Conservation (phyloP, 1,284 basidiomycete species). For the Athelia sp. region DNA sequence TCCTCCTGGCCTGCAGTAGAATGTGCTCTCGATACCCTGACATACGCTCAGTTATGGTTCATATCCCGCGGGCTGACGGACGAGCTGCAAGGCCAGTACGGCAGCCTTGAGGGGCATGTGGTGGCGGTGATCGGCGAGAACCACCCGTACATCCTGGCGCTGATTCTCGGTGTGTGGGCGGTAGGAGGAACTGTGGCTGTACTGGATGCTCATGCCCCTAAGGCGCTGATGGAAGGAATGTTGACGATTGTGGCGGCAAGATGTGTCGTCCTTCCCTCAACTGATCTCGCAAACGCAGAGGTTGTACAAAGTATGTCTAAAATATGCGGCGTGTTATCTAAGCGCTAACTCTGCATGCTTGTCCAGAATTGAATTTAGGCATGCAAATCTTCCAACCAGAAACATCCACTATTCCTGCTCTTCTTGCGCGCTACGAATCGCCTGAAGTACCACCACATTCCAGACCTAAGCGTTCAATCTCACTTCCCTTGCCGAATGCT, state of each 20-base stretch:
- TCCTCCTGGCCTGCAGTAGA: too few species aligned
- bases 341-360: conserved; percentile 16
- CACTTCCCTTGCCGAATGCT: conserved; percentile 12
- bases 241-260: conserved; percentile 22
- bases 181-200: conserved; percentile 25
- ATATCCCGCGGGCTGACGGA: too few species aligned
- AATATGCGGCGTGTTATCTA: conserved; percentile 8
- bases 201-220: conserved; percentile 27
- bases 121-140: conserved; percentile 30
- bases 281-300: too few species aligned
- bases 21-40: too few species aligned
- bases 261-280: conserved; percentile 13
- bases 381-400: conserved; percentile 3
- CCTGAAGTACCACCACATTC: conserved; percentile 14
- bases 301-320: too few species aligned
- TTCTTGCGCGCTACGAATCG: conserved; percentile 20
- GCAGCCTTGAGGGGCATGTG: too few species aligned
- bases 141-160: conserved; percentile 26
- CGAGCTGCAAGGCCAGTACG: too few species aligned
- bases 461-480: background rate
- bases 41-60: too few species aligned
- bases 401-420: conserved; percentile 21
- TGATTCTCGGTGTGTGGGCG: conserved; percentile 28
- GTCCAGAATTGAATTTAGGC: conserved; percentile 18
- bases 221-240: conserved; percentile 26